Percentiles rank a stretch among this genome's conserved stretches.
Conservation (phyloP, 441 rosid genomes). For the Erodium trifolium region DNA sequence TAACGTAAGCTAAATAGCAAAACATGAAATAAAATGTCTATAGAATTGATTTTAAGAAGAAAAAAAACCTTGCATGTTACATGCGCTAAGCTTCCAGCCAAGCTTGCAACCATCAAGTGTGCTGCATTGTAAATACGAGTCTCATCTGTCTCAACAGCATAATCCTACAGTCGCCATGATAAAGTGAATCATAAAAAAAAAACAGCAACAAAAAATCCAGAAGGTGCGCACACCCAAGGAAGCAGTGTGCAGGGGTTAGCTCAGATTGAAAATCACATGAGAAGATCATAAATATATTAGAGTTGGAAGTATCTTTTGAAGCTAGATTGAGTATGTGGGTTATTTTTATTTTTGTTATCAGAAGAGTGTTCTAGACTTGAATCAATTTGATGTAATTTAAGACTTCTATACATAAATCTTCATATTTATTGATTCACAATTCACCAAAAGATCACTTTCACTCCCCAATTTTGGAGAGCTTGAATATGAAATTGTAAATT, state of each 20-base stretch:
- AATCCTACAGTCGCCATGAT: slow-evolving; percentile 48
- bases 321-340: neutral
- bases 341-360: neutral
- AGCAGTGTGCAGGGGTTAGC: neutral
- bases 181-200: slow-evolving; percentile 3
- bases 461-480: neutral
- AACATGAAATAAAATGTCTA: neutral
- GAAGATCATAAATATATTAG: neutral
- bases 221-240: neutral
- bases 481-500: slow-evolving; percentile 4
- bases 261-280: neutral
- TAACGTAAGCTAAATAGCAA: neutral
- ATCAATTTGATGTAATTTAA: neutral
- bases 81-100: slow-evolving; percentile 98
- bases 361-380: neutral
- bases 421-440: neutral
- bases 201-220: neutral
- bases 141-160: slow-evolving; percentile 88
- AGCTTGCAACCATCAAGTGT: slow-evolving; percentile 96
- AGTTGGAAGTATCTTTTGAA: neutral
- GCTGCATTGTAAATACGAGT: slow-evolving; percentile 88
- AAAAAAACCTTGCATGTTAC: slow-evolving; percentile 93
- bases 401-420: neutral
- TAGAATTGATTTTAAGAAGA: neutral
- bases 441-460: neutral